Evolutionary conservation across 1,284 basidiomycete genomes (phyloP).

Genomic region (Cutaneotrichosporon sp.): DNA sequence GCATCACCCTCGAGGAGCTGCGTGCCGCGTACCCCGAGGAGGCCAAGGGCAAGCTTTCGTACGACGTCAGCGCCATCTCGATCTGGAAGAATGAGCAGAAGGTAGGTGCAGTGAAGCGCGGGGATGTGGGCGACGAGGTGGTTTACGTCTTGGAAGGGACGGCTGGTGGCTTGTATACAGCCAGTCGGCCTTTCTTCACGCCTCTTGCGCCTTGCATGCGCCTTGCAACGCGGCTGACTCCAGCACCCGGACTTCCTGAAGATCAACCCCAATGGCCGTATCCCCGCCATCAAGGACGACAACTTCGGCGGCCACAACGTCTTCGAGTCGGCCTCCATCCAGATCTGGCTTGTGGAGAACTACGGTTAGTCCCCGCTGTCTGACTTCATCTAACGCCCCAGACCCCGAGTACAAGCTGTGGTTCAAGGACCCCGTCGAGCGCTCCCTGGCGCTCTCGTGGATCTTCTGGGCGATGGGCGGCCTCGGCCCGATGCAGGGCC

Average conservation of each 20-base stretch:
- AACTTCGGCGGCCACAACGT: slow-evolving; percentile 55
- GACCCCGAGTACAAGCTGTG: slow-evolving; percentile 55
- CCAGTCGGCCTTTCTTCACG: no score
- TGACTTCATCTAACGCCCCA: no score
- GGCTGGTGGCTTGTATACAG: no score
- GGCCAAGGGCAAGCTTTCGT: slow-evolving; percentile 51
- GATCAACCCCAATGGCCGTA: slow-evolving; percentile 63
- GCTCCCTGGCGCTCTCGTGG: slow-evolving; percentile 66
- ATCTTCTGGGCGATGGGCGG: slow-evolving; percentile 62
- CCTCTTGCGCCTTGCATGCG: not conserved
- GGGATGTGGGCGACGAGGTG: no score
- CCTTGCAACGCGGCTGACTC: not conserved
- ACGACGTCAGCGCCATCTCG: slow-evolving; percentile 54
- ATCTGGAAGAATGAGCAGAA: slow-evolving; percentile 50
- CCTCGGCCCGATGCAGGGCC: slow-evolving; percentile 53
- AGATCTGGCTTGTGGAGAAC: slow-evolving; percentile 61
- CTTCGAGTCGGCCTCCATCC: slow-evolving; percentile 65
- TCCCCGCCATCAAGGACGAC: slow-evolving; percentile 53
- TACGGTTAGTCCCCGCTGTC: no score
- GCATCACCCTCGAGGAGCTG: slow-evolving; percentile 65
- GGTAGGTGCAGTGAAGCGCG: no score
- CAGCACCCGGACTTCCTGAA: slow-evolving; percentile 58
- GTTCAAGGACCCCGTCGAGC: slow-evolving; percentile 52
- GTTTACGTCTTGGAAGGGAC: no score
- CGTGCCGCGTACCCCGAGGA: slow-evolving; percentile 55